phyloP scores from a whole-genome alignment of 2,329 filamentous ascomycete species.

The Pseudopithomyces chartarum region DNA sequence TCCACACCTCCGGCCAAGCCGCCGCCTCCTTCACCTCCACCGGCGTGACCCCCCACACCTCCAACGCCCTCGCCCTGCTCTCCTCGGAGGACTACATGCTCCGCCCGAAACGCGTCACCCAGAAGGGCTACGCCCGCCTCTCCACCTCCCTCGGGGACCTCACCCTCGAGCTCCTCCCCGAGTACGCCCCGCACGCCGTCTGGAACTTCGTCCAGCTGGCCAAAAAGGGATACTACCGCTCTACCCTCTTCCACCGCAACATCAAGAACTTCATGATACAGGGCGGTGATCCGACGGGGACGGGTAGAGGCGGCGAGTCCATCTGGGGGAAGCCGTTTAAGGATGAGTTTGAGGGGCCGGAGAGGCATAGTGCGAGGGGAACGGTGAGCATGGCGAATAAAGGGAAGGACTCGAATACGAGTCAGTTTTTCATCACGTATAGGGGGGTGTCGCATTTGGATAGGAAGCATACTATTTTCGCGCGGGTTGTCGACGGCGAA shows the following conservation, averaged over 20 bases:
- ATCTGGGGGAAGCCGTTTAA: conserved; percentile 94
- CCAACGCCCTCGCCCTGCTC: conserved; percentile 80
- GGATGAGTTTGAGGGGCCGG: conserved; percentile 89
- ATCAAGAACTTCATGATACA: conserved; percentile 98
- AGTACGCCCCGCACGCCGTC: conserved; percentile 88
- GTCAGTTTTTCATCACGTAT: conserved; percentile 94
- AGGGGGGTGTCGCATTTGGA: conserved; percentile 83
- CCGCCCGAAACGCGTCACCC: conserved; percentile 84
- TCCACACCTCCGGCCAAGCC: conserved; percentile 87
- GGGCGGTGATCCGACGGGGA: conserved; percentile 91
- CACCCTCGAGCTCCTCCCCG: conserved; percentile 87
- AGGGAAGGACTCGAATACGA: conserved; percentile 95
- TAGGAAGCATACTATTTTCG: conserved; percentile 97
- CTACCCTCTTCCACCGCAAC: conserved; percentile 86
- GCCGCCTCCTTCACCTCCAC: conserved; percentile 96
- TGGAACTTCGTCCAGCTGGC: conserved; percentile 95
- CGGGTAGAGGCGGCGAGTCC: conserved; percentile 84
- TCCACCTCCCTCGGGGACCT: conserved; percentile 84
- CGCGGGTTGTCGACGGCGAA: conserved; percentile 78
- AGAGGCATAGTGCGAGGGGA: conserved; percentile 81
- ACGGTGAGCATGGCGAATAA: conserved; percentile 97
- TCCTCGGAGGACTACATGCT: conserved; percentile 98
- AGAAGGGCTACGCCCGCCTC: conserved; percentile 88
- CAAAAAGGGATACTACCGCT: conserved; percentile 87
- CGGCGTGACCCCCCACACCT: conserved; percentile 89